A percentile compares a stretch with the other conserved stretches of the same genome.
Evolutionary conservation across 2,329 filamentous ascomycete species (phyloP).

Genomic region (Beauveria caledonica): DNA sequence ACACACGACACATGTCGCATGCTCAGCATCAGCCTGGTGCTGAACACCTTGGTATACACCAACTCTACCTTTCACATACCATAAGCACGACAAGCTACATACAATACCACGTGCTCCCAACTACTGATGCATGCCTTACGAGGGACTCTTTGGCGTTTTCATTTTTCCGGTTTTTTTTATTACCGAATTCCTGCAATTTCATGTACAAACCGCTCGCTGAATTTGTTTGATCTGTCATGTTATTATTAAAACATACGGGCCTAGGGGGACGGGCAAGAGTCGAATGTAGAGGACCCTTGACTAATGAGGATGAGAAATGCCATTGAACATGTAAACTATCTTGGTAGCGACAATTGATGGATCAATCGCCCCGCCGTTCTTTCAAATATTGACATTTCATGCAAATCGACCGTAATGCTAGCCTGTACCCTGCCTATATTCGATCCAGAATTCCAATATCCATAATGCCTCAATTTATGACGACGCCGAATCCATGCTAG

Average conservation of each 20-base stretch:
- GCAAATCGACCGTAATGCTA: not conserved
- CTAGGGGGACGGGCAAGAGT: not conserved
- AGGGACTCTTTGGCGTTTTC: not conserved
- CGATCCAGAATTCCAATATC: not conserved
- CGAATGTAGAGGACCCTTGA: not conserved
- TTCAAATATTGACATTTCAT: not conserved
- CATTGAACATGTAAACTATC: not conserved
- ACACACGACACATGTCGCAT: not conserved
- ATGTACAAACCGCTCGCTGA: not conserved
- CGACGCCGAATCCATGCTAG: not conserved
- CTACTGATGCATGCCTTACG: not conserved
- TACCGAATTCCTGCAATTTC: not conserved
- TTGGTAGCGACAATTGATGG: not conserved
- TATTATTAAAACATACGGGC: not conserved
- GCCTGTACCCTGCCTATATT: not conserved
- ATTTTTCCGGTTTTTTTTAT: not conserved
- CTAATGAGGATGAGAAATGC: constrained; percentile 3
- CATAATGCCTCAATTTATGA: not conserved
- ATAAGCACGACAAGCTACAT: not conserved
- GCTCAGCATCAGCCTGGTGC: not conserved
- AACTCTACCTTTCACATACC: not conserved
- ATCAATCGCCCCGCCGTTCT: not conserved
- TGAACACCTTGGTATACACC: not conserved
- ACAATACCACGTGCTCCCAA: not conserved
- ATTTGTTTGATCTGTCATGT: not conserved